A percentile compares a stretch with the other conserved stretches of the same genome.
phyloP scores from a whole-genome alignment of 768 basidiomycete genomes.

The Tulasnella sp. region DNA sequence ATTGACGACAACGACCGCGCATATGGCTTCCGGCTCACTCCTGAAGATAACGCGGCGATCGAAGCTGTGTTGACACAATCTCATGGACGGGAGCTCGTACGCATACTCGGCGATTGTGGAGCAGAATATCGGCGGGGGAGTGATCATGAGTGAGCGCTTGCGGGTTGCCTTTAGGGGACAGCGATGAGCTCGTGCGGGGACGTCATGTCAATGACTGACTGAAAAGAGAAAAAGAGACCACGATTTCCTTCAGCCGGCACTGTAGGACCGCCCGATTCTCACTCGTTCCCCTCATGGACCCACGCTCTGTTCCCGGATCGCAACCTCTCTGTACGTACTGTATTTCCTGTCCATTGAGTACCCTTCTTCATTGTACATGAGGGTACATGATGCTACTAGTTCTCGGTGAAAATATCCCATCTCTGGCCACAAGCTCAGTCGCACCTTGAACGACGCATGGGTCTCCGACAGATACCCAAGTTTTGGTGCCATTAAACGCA shows the following conservation, averaged over 20 bases:
- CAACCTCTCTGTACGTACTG: neutral
- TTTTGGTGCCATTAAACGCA: neutral
- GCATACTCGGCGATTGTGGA: slow-evolving; percentile 72
- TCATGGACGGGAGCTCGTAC: slow-evolving; percentile 55
- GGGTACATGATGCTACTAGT: neutral
- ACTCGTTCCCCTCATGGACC: neutral
- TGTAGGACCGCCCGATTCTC: neutral
- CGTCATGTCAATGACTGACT: neutral
- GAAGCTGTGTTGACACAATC: slow-evolving; percentile 54
- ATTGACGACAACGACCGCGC: slow-evolving; percentile 57
- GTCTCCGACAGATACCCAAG: neutral
- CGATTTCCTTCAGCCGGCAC: neutral
- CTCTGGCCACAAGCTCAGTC: neutral
- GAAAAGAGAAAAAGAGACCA: neutral
- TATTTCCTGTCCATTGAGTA: neutral
- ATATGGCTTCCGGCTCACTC: slow-evolving; percentile 50
- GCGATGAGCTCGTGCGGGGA: neutral
- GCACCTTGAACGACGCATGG: neutral
- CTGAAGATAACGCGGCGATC: slow-evolving; percentile 53
- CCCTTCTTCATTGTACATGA: neutral
- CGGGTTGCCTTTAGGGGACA: neutral
- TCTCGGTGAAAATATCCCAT: neutral
- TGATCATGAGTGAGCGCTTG: slow-evolving; percentile 4
- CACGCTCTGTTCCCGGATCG: neutral
- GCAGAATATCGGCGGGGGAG: slow-evolving; percentile 64